Evolutionary conservation across 2,329 filamentous ascomycete genomes (phyloP).

Genomic region (Cordyceps cicadae): DNA sequence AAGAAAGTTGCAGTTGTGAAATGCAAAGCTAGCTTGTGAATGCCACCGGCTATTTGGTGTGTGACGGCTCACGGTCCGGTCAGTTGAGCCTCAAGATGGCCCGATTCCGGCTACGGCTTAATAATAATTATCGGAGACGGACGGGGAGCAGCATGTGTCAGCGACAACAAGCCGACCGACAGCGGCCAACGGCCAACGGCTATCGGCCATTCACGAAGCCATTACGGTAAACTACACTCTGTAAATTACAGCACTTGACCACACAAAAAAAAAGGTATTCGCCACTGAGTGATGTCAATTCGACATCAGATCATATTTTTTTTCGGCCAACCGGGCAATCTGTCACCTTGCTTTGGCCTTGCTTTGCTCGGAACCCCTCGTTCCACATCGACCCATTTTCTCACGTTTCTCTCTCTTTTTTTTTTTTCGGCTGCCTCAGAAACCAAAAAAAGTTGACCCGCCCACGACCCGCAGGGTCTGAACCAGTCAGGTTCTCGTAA

Average conservation of each 20-base stretch:
- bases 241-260: no score
- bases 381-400: slow-evolving; percentile 12
- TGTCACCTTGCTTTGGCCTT: not conserved
- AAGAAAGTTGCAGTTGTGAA: no score
- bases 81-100: not conserved
- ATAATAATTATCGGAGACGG: no score
- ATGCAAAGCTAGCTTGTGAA: not conserved
- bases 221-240: no score
- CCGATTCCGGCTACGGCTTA: slow-evolving; percentile 9
- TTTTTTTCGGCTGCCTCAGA: not conserved
- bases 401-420: not conserved
- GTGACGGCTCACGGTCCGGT: not conserved
- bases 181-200: not conserved
- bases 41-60: not conserved
- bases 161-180: no score
- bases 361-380: not conserved
- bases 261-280: no score
- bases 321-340: not conserved
- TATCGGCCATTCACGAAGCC: not conserved
- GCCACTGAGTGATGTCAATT: not conserved
- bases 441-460: not conserved
- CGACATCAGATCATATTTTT: not conserved
- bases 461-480: not conserved
- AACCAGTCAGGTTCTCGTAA: slow-evolving; percentile 4
- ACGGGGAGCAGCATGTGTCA: no score